Conservation (phyloP, 1,284 basidiomycete species). For the Pterulicium gracile region DNA sequence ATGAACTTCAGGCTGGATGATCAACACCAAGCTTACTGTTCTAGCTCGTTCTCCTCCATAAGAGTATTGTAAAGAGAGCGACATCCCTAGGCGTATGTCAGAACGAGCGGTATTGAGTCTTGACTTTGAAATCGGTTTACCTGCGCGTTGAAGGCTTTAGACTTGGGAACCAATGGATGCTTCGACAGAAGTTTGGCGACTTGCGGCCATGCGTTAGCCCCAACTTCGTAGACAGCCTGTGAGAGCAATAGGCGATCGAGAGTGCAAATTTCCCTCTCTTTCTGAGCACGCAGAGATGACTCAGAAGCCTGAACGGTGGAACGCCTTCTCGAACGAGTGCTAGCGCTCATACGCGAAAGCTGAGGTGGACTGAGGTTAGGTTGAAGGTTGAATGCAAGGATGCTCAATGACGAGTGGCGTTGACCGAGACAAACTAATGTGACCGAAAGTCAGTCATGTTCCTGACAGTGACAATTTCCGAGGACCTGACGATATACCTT, state of each 20-base stretch:
- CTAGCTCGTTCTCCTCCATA: slow-evolving; percentile 56
- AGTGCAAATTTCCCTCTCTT: slow-evolving; percentile 18
- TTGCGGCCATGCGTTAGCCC: slow-evolving; percentile 60
- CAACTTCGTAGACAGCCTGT: slow-evolving; percentile 78
- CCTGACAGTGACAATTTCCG: no score
- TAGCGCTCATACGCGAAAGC: slow-evolving; percentile 17
- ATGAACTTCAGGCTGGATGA: no score
- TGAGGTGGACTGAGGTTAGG: no score
- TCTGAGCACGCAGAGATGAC: neutral
- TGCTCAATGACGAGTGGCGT: no score
- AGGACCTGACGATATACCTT: no score
- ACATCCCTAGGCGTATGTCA: slow-evolving; percentile 42
- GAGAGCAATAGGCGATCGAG: slow-evolving; percentile 68
- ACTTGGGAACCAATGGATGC: slow-evolving; percentile 55
- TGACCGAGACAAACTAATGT: no score
- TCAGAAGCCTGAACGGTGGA: slow-evolving; percentile 11
- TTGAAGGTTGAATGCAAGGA: no score
- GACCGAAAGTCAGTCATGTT: no score
- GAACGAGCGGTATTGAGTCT: no score
- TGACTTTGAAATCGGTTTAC: slow-evolving; percentile 23
- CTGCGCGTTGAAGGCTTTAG: slow-evolving; percentile 55
- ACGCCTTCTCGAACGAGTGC: slow-evolving; percentile 17
- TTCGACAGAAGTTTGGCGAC: slow-evolving; percentile 58
- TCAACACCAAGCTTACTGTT: slow-evolving; percentile 58
- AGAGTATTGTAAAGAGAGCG: slow-evolving; percentile 53